A percentile compares a stretch with the other conserved stretches of the same genome.
phyloP scores from a whole-genome alignment of 768 basidiomycete species.

The Phaffia tasmanica region DNA sequence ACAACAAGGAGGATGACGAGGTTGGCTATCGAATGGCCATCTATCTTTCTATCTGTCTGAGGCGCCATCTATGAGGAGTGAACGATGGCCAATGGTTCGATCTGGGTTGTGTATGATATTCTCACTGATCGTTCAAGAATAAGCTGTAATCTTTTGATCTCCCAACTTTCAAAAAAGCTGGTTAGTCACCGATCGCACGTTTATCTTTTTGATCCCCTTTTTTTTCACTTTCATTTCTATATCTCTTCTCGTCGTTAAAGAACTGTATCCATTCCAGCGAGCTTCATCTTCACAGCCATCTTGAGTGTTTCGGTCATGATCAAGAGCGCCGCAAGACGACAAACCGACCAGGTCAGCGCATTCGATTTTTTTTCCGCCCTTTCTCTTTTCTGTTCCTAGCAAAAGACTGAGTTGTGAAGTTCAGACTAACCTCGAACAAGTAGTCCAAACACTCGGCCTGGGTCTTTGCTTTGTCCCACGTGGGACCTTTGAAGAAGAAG shows the following conservation, averaged over 20 bases:
- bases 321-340: background rate
- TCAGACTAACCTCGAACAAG: slow-evolving; percentile 52
- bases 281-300: slow-evolving; percentile 69
- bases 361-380: too few species aligned
- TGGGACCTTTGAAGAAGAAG: background rate
- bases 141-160: too few species aligned
- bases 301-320: background rate
- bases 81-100: too few species aligned
- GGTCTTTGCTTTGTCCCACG: slow-evolving; percentile 78
- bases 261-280: slow-evolving; percentile 37
- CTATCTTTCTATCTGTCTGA: background rate
- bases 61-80: too few species aligned
- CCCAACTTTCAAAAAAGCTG: too few species aligned
- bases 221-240: background rate
- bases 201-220: too few species aligned
- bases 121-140: too few species aligned
- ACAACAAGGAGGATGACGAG: slow-evolving; percentile 39
- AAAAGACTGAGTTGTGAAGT: background rate
- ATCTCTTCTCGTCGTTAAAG: background rate
- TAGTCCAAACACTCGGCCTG: slow-evolving; percentile 87
- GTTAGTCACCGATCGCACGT: too few species aligned
- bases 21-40: slow-evolving; percentile 35
- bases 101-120: too few species aligned
- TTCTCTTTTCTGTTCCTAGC: background rate
- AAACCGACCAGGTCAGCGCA: background rate